Evolutionary conservation across 2,329 filamentous ascomycete species (phyloP), one percentile per base, ranked within the genome.

Genomic region (Apiospora koreana): DNA sequence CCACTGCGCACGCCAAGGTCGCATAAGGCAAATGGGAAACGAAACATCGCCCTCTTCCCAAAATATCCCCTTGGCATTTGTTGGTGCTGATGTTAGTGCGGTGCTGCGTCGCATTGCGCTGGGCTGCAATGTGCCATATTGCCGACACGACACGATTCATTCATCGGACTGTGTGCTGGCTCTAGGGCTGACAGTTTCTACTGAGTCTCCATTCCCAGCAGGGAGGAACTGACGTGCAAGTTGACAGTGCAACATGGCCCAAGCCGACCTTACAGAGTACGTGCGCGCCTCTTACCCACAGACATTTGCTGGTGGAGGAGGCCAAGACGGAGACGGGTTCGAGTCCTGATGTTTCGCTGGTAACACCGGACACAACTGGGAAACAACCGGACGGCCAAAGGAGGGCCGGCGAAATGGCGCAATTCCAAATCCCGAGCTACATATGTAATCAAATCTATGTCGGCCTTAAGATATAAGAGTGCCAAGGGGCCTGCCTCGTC

Each of bases 171-270:
- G 48, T 43, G 41, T 43, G 12, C 10, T 43, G 41, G 41, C 41
- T 43, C 41, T 43, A 43, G 41, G 41, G 41, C 41, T 43, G 41
- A 43, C 41, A 16, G 41, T 35, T 58, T 31, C 25, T 18, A 10
- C 25, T 8, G 50, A 21, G 28, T 14, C 6, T 58, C 25, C 9
- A 7, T 58, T 58, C 18, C 9, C 25, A 28, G 46, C 10, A 50
- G 10, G 10, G 8, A 28, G 14, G 21, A 38, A 62, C 31, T 62
- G 54, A 62, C 21, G 31, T 62, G 35, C 28, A 14, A 23, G 8
- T 62, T 62, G 54, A 62, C 28, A 62, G 54, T 62, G 54, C 21
- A 62, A 62, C 54, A 38, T 62, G 54, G 54, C 9, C 18, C 54
- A 62, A 62, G 54, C 28, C 54, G 54, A 18, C 54, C 50, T 21